A percentile compares a stretch with the other conserved stretches of the same genome.
phyloP scores from a whole-genome alignment of 768 basidiomycete species.

The Auricularia sp. region DNA sequence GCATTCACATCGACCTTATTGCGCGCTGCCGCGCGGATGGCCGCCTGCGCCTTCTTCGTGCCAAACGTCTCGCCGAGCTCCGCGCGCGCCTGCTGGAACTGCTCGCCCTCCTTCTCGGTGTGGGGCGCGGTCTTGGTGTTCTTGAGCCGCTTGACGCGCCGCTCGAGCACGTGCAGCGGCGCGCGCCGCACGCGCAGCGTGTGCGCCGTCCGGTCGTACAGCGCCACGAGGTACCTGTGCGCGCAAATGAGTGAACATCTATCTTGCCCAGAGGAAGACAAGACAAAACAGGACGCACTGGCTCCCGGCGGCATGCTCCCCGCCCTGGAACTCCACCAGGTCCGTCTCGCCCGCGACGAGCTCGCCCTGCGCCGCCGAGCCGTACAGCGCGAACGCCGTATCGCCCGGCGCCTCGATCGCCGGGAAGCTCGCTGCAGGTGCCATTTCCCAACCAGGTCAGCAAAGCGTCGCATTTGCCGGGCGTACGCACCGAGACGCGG shows the following conservation, averaged over 20 bases:
- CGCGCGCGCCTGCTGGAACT: slow-evolving; percentile 36
- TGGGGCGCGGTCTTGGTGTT: slow-evolving; percentile 39
- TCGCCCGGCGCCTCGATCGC: slow-evolving; percentile 45
- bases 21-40: slow-evolving; percentile 75
- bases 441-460: too few relatives aligned
- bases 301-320: slow-evolving; percentile 40
- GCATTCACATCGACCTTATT: slow-evolving; percentile 83
- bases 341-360: slow-evolving; percentile 78
- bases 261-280: too few relatives aligned
- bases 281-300: slow-evolving; percentile 9
- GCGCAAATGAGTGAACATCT: not conserved
- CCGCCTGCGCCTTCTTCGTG: slow-evolving; percentile 84
- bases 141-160: slow-evolving; percentile 79
- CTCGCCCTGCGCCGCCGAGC: slow-evolving; percentile 23
- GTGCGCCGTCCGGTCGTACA: slow-evolving; percentile 68
- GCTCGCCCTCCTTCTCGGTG: slow-evolving; percentile 35
- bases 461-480: too few relatives aligned
- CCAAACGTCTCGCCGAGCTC: slow-evolving; percentile 90
- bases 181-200: slow-evolving; percentile 59
- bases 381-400: slow-evolving; percentile 56
- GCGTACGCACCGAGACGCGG: not conserved
- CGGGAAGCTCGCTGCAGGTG: slow-evolving; percentile 48
- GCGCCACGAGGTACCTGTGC: slow-evolving; percentile 68
- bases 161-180: slow-evolving; percentile 58
- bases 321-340: slow-evolving; percentile 70